phyloP scores from a whole-genome alignment of 2,329 filamentous ascomycete genomes.

The Fusarium aywerte region DNA sequence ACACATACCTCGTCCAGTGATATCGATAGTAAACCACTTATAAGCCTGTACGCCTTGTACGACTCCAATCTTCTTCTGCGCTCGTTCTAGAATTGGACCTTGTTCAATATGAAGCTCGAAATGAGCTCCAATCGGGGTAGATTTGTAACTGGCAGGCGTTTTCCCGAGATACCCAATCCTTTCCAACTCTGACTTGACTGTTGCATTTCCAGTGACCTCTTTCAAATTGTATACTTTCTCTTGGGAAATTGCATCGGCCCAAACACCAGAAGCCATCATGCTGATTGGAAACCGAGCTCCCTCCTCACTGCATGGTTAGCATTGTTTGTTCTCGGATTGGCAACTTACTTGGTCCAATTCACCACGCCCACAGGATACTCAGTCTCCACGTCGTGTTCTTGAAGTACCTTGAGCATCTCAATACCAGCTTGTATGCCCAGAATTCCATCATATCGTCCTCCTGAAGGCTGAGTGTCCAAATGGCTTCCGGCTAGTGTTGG shows the following conservation, averaged over 20 bases:
- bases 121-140: conserved; percentile 73
- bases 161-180: conserved; percentile 76
- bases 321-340: accelerated
- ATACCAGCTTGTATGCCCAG: conserved; percentile 78
- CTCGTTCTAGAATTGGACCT: conserved; percentile 43
- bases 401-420: conserved; percentile 75
- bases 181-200: conserved; percentile 63
- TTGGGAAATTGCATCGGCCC: conserved; percentile 74
- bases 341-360: conserved; percentile 76
- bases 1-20: conserved; percentile 41
- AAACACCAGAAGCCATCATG: conserved; percentile 80
- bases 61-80: conserved; percentile 29
- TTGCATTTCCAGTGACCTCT: conserved; percentile 59
- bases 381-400: conserved; percentile 74
- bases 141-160: conserved; percentile 44
- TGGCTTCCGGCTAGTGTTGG: conserved; percentile 78
- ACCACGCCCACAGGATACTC: conserved; percentile 78
- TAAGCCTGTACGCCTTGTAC: conserved; percentile 44
- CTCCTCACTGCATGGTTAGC: conserved; percentile 70
- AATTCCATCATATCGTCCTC: conserved; percentile 80
- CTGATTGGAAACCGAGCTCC: conserved; percentile 81
- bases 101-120: conserved; percentile 90
- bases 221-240: conserved; percentile 69
- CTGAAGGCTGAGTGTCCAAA: conserved; percentile 71
- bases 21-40: conserved; percentile 43